Conservation (phyloP, 2,329 filamentous ascomycete species). For the Ophiostoma novo-ulmi region DNA sequence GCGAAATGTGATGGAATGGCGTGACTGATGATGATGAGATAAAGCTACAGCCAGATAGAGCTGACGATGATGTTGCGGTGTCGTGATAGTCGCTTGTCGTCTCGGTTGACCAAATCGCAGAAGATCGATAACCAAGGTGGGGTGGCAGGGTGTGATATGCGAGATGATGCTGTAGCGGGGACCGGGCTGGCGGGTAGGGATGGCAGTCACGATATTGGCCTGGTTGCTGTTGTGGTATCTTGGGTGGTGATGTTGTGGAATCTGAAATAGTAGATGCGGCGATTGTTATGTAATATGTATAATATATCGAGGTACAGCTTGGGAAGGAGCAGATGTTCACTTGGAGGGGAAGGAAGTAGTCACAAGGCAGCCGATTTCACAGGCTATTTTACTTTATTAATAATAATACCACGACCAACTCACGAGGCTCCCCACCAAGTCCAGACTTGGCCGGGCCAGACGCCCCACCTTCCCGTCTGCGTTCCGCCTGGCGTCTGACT, state of each 20-base stretch:
- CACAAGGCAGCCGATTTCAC: background rate
- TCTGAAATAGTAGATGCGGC: background rate
- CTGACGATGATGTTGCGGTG: background rate
- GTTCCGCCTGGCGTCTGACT: background rate
- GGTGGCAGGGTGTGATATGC: constrained; percentile 3
- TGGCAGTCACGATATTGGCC: background rate
- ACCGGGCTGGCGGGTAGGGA: background rate
- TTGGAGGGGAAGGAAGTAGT: background rate
- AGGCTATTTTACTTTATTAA: background rate
- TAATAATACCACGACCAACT: background rate
- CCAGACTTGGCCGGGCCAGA: background rate
- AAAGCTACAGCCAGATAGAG: background rate
- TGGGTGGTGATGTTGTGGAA: background rate
- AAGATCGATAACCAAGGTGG: background rate
- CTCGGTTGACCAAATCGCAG: background rate
- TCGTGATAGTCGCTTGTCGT: background rate
- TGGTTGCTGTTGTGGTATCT: background rate
- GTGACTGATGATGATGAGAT: background rate
- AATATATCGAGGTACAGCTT: background rate
- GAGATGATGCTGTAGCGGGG: constrained; percentile 5
- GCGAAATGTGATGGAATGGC: background rate
- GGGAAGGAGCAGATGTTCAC: constrained; percentile 3
- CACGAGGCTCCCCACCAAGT: background rate
- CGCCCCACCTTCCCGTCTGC: background rate
- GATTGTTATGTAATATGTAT: background rate